Base-by-base conservation (phyloP, 2,329 filamentous ascomycete species). In the Calonectria hawksworthii region DNA sequence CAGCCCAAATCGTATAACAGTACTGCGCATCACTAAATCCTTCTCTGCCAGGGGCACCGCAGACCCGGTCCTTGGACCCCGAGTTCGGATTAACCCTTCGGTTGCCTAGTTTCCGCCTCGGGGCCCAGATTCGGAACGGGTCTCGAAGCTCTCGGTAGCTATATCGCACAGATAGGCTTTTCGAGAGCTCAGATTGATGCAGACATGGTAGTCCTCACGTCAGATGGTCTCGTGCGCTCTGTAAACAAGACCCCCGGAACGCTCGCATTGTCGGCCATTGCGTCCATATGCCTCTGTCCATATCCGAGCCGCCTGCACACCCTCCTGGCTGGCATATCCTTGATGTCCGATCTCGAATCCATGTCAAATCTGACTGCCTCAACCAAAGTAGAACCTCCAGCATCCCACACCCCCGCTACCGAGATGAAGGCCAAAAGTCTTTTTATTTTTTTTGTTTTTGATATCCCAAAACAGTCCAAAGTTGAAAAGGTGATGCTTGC, bases 341-440 rank as follows among this genome's bases (percentile, higher is more conserved):
- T 64, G 59, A 68, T 75, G 52, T 74, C n/a, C 64, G 64, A 79
- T 78, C 76, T 78, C 36, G 66, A 72, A 64, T 66, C 76, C 69
- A 69, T 76, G 74, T 72, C 74, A 61, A 76, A 76, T 77, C 76
- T 79, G 71, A 72, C 72, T 41, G 63, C 52, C 64, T 26, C 50
- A 28, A 52, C 61, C 26, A 70, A 66, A 54, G n/a, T 61, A 64
- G 68, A 52, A 72, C 63, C 51, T 69, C 65, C n/a, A 68, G 41
- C 34, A 61, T 50, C 52, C 41, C 50, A 41, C 61, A 73, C 56
- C 73, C 70, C 68, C 66, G 70, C 69, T 72, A 74, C 75, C 72
- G 72, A 76, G 72, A 76, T 73, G 66, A 68, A 36, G 28, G 51
- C 59, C 68, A 61, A 64, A 71, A 41, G 23, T 9, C 52, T 59